Evolutionary conservation across 2,329 filamentous ascomycete species (phyloP).

Genomic region (Falciphora oryzae): DNA sequence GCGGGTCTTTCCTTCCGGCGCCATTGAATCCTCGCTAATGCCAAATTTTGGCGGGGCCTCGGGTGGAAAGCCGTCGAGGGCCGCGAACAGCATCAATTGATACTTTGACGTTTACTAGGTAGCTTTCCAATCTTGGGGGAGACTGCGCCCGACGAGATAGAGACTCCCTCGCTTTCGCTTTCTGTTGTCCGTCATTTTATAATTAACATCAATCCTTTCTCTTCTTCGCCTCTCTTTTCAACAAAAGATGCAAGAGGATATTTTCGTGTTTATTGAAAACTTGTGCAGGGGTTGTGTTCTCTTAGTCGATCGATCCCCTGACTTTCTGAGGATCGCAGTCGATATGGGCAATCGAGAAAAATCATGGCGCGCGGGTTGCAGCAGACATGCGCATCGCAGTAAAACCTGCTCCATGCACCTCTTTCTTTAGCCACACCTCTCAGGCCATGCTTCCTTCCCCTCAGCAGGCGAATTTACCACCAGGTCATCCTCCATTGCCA

Average conservation of each 20-base stretch:
- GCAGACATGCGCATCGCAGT: not conserved
- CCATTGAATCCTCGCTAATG: not conserved
- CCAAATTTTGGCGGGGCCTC: not conserved
- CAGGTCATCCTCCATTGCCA: not conserved
- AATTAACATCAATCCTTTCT: not conserved
- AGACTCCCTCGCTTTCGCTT: not conserved
- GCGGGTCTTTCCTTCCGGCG: constrained; percentile 3
- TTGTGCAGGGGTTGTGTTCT: not conserved
- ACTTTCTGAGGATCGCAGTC: not conserved
- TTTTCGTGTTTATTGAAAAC: not conserved
- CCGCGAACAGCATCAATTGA: no score
- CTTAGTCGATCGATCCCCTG: not conserved
- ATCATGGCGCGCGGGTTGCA: no score
- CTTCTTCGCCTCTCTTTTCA: not conserved
- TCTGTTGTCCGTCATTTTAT: not conserved
- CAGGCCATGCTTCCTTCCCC: not conserved
- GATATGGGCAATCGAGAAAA: constrained; percentile 1
- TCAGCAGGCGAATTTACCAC: not conserved
- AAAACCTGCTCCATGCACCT: not conserved
- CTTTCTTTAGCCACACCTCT: not conserved
- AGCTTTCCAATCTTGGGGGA: not conserved
- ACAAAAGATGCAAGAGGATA: not conserved
- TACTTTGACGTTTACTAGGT: no score
- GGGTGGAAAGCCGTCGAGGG: no score
- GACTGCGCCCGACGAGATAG: not conserved